Conservation (phyloP, 2,329 filamentous ascomycete species). For the Penicillium corylophilum region DNA sequence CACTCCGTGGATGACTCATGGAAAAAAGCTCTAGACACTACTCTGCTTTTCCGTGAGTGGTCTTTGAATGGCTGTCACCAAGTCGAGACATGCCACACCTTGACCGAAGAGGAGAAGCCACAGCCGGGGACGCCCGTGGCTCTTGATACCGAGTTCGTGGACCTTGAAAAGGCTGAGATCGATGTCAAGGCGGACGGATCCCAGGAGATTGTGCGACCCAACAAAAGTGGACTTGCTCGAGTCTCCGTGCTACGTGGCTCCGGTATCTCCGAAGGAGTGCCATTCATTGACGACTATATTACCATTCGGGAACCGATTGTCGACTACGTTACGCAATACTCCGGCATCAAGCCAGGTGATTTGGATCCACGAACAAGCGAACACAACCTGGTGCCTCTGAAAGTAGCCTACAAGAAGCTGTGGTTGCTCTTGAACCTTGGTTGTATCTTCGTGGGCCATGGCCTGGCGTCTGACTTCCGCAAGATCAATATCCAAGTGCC, state of each 20-base stretch:
- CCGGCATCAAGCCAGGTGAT: slow-evolving; percentile 83
- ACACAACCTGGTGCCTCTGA: slow-evolving; percentile 82
- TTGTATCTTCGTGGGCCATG: slow-evolving; percentile 90
- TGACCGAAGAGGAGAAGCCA: slow-evolving; percentile 61
- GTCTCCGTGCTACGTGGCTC: slow-evolving; percentile 82
- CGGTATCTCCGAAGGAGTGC: slow-evolving; percentile 73
- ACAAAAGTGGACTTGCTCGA: slow-evolving; percentile 85
- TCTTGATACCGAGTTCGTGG: slow-evolving; percentile 94
- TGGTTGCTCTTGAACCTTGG: slow-evolving; percentile 95
- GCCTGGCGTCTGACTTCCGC: slow-evolving; percentile 90
- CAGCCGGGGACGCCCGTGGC: slow-evolving; percentile 74
- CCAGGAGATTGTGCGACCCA: slow-evolving; percentile 86
- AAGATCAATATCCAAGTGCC: slow-evolving; percentile 98
- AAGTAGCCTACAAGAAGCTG: slow-evolving; percentile 94
- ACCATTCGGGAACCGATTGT: slow-evolving; percentile 86
- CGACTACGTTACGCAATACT: slow-evolving; percentile 93
- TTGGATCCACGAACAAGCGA: slow-evolving; percentile 74
- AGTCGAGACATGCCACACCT: slow-evolving; percentile 40
- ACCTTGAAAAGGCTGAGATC: slow-evolving; percentile 87
- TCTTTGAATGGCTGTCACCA: slow-evolving; percentile 48
- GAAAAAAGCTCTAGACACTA: slow-evolving; percentile 81
- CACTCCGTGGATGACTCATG: slow-evolving; percentile 82
- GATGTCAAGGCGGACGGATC: slow-evolving; percentile 94
- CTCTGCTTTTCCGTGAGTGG: slow-evolving; percentile 75
- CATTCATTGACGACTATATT: slow-evolving; percentile 98